Conservation (phyloP, 2,329 filamentous ascomycete genomes). For the Verticillium zaregamsianum region DNA sequence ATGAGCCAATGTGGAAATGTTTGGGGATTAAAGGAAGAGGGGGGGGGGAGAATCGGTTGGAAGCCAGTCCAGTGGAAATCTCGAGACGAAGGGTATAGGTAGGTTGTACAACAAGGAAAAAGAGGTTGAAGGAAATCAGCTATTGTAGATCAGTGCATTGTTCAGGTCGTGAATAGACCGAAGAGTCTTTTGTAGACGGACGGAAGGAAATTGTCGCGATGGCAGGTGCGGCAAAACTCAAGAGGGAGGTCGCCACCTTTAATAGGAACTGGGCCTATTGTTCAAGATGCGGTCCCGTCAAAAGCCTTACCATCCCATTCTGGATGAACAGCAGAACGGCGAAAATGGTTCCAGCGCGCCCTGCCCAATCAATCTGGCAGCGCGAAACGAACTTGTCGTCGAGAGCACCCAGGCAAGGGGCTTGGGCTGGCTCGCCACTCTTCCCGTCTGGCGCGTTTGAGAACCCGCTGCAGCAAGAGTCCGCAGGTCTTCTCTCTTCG, state of each 20-base stretch:
- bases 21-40: neutral
- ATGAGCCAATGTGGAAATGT: neutral
- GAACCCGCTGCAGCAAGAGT: neutral
- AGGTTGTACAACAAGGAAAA: neutral
- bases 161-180: neutral
- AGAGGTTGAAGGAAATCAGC: neutral
- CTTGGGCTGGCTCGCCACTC: neutral
- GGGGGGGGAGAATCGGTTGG: neutral
- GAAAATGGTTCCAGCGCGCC: neutral
- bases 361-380: neutral
- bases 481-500: neutral
- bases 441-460: neutral
- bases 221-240: neutral
- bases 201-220: neutral
- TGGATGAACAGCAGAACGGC: neutral
- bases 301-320: neutral
- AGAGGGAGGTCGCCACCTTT: neutral
- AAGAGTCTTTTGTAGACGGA: neutral
- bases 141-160: neutral
- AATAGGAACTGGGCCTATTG: neutral
- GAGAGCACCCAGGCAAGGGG: neutral
- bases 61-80: conserved; percentile 1
- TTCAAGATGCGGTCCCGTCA: neutral
- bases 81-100: neutral
- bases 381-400: neutral